A percentile compares a stretch with the other conserved stretches of the same genome.
phyloP scores from a whole-genome alignment of 1,284 basidiomycete genomes.

The Nidula niveotomentosa region DNA sequence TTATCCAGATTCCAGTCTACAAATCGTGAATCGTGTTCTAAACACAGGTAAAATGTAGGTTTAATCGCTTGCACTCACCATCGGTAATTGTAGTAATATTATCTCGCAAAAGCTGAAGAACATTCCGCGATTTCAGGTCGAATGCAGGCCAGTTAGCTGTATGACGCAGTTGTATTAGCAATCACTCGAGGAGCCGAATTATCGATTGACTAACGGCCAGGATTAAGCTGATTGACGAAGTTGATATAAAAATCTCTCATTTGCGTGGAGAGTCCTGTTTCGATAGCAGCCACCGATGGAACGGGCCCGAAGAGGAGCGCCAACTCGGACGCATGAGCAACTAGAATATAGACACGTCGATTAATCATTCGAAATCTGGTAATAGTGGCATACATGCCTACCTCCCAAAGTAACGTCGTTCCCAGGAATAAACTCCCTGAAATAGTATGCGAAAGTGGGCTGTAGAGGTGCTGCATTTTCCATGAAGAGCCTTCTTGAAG shows the following conservation, averaged over 20 bases:
- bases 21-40: background rate
- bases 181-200: background rate
- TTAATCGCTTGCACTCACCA: conserved; percentile 30
- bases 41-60: background rate
- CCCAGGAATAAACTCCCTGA: conserved; percentile 55
- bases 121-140: conserved; percentile 25
- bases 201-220: conserved; percentile 37
- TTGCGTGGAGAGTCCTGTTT: conserved; percentile 43
- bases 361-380: background rate
- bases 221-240: conserved; percentile 51
- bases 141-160: conserved; percentile 46
- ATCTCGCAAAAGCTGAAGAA: conserved; percentile 46
- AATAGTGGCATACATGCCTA: conserved; percentile 15
- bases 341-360: conserved; percentile 23
- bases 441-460: conserved; percentile 53
- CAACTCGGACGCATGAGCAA: conserved; percentile 51
- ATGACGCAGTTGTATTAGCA: background rate
- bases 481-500: conserved; percentile 47
- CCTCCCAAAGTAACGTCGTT: conserved; percentile 41
- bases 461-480: conserved; percentile 43
- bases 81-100: conserved; percentile 52
- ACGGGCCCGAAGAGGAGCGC: conserved; percentile 46
- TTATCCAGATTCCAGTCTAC: conserved; percentile 42
- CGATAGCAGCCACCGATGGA: conserved; percentile 35
- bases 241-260: conserved; percentile 52